phyloP scores from a whole-genome alignment of 2,329 filamentous ascomycete species.

The Penicillium nordicum region DNA sequence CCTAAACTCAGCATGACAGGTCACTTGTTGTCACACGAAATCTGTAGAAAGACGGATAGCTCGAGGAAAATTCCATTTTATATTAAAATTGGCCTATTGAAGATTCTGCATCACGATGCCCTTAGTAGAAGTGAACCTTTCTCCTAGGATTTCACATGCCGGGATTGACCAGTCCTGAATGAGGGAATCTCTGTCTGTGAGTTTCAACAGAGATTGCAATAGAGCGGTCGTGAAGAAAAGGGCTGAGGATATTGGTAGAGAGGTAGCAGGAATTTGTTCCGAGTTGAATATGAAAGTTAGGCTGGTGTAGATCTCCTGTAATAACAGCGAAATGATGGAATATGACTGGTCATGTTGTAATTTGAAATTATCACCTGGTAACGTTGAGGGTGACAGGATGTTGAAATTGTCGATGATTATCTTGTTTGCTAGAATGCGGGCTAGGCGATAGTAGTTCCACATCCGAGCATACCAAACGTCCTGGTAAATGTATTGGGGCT shows the following conservation, averaged over 20 bases:
- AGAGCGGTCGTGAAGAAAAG: background rate
- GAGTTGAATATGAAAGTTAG: constrained; percentile 4
- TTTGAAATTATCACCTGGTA: background rate
- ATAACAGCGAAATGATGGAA: background rate
- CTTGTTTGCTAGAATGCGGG: background rate
- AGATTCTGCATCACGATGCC: background rate
- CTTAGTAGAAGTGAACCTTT: background rate
- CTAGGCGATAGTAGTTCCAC: constrained; percentile 7
- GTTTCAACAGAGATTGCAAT: background rate
- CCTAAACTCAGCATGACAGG: background rate
- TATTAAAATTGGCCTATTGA: background rate
- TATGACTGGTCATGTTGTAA: background rate
- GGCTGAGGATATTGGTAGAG: background rate
- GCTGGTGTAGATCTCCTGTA: background rate
- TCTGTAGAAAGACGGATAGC: too few relatives aligned
- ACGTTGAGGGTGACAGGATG: background rate
- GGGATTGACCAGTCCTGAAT: background rate
- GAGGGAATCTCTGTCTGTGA: background rate
- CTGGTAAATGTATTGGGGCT: background rate
- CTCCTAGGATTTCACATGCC: background rate
- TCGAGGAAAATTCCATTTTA: too few relatives aligned
- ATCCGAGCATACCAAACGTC: background rate
- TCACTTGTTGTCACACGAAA: background rate
- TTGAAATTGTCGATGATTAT: background rate
- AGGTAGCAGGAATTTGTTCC: background rate